A percentile compares a stretch with the other conserved stretches of the same genome.
phyloP scores from a whole-genome alignment of 768 basidiomycete genomes.

The Pleurotus tuber-regium region DNA sequence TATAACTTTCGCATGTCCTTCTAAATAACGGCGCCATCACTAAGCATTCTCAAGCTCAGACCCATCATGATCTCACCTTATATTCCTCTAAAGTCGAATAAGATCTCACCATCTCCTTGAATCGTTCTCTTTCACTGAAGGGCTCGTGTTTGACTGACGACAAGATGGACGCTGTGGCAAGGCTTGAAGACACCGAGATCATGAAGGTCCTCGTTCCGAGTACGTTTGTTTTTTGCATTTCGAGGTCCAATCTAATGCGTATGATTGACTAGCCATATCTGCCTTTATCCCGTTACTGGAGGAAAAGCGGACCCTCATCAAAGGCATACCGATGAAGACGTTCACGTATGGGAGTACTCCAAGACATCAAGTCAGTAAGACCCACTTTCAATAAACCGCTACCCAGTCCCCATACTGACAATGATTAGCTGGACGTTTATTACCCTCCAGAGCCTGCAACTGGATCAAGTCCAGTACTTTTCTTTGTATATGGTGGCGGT shows the following conservation, averaged over 20 bases:
- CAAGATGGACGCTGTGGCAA: slow-evolving; percentile 39
- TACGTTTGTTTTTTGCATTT: slow-evolving; percentile 18
- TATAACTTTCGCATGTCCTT: too few species aligned
- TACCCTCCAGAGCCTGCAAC: slow-evolving; percentile 40
- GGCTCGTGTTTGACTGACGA: too few species aligned
- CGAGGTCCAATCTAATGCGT: not conserved
- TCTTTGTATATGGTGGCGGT: slow-evolving; percentile 70
- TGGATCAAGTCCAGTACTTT: slow-evolving; percentile 45
- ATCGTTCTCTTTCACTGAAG: too few species aligned
- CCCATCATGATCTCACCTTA: too few species aligned
- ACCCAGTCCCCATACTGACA: not conserved
- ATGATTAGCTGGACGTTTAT: slow-evolving; percentile 60
- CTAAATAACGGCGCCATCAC: too few species aligned
- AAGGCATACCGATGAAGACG: slow-evolving; percentile 45
- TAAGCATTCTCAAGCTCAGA: too few species aligned
- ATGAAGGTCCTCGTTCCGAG: slow-evolving; percentile 30
- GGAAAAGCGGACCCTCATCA: slow-evolving; percentile 43
- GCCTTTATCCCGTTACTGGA: slow-evolving; percentile 52
- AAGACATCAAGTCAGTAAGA: slow-evolving; percentile 43
- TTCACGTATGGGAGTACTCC: slow-evolving; percentile 55
- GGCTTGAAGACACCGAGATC: slow-evolving; percentile 28
- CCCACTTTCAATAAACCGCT: not conserved
- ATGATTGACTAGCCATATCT: slow-evolving; percentile 34
- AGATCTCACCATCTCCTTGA: too few species aligned
- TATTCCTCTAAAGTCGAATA: too few species aligned